Conservation (phyloP, 352 stramenopile genomes). For the Blastocystis sp. region DNA sequence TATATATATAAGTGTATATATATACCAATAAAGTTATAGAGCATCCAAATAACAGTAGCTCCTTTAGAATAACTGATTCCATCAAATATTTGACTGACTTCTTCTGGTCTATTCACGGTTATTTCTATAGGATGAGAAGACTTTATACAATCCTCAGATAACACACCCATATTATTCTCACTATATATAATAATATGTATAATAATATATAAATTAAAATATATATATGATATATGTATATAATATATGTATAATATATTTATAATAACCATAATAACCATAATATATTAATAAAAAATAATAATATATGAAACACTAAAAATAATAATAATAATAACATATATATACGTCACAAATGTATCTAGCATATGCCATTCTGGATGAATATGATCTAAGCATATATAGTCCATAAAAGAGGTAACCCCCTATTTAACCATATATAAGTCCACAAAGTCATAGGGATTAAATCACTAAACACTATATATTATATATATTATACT, state of each 20-base stretch:
- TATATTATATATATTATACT: no score
- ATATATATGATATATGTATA: no score
- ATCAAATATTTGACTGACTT: slow-evolving; percentile 92
- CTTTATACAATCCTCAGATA: slow-evolving; percentile 68
- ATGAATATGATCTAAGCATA: slow-evolving; percentile 69
- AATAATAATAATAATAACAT: background rate
- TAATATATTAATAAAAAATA: no score
- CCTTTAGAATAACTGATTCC: slow-evolving; percentile 82
- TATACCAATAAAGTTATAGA: slow-evolving; percentile 58
- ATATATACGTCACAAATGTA: slow-evolving; percentile 56
- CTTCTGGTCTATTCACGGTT: slow-evolving; percentile 58
- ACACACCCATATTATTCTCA: no score
- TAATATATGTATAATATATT: no score
- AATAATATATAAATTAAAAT: no score
- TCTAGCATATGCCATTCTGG: slow-evolving; percentile 79
- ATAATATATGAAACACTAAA: slow-evolving; percentile 38
- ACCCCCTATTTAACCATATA: slow-evolving; percentile 89
- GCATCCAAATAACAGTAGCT: slow-evolving; percentile 54
- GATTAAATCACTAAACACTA: slow-evolving; percentile 90
- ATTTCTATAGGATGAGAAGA: slow-evolving; percentile 80
- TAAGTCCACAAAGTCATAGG: slow-evolving; percentile 88
- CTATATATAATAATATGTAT: no score
- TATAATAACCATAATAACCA: no score
- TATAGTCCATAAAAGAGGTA: slow-evolving; percentile 84
- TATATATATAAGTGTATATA: no score